Evolutionary conservation across 306 rosid species (phyloP).

Genomic region (Glycyrrhiza uralensis): DNA sequence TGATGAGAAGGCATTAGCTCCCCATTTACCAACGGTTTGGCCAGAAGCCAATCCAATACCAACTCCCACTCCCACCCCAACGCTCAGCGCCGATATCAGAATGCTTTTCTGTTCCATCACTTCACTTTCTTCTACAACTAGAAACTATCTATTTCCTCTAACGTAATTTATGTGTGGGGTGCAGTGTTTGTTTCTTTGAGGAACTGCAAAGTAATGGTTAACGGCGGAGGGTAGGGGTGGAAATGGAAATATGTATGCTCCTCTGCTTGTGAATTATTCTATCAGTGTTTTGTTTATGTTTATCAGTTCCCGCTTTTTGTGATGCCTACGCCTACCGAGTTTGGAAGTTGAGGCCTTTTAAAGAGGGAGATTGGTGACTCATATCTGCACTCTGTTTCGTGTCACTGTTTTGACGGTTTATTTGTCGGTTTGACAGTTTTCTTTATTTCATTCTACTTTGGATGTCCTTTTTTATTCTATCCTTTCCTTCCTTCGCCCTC

Average conservation of each 20-base stretch:
- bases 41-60: constrained; percentile 88
- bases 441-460: background rate
- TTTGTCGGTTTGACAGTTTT: constrained; percentile 42
- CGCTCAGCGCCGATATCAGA: constrained; percentile 75
- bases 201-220: background rate
- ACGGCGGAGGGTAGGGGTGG: background rate
- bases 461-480: background rate
- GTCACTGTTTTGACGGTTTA: constrained; percentile 41
- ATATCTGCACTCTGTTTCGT: constrained; percentile 38
- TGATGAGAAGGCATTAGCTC: constrained; percentile 23
- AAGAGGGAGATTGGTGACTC: constrained; percentile 25
- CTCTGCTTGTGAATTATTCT: too few relatives aligned
- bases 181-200: background rate
- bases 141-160: background rate
- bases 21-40: constrained; percentile 61
- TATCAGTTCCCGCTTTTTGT: constrained; percentile 37
- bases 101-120: constrained; percentile 75
- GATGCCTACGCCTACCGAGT: background rate
- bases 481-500: background rate
- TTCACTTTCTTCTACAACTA: background rate
- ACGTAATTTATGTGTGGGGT: background rate
- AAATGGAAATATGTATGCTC: background rate
- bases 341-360: constrained; percentile 26
- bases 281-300: background rate
- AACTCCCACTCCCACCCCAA: constrained; percentile 89